Percentiles rank a stretch among this genome's conserved stretches.
These are phyloP conservation scores for Sporopachydermia lactativora DNA, from an alignment of 805 yeast genomes.

Conservation along the genomic window DNA sequence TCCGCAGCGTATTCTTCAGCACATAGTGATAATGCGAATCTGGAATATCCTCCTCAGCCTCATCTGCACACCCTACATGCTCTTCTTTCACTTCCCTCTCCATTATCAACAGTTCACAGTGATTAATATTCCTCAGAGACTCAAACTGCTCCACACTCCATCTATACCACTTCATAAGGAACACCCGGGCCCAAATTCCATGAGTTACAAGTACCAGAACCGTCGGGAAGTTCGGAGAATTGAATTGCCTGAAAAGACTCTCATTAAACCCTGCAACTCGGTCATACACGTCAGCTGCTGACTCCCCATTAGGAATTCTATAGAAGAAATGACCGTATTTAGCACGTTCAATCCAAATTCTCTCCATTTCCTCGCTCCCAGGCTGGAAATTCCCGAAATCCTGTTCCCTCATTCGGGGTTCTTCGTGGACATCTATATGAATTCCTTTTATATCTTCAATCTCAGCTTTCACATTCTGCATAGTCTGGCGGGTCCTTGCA, in stretches of 20 bases:
- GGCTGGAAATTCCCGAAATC: slow-evolving; percentile 92
- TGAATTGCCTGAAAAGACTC: slow-evolving; percentile 70
- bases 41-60: not conserved
- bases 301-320: slow-evolving; percentile 85
- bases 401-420: slow-evolving; percentile 86
- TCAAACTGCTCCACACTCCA: slow-evolving; percentile 91
- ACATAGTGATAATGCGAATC: slow-evolving; percentile 27
- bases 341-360: slow-evolving; percentile 73
- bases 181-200: slow-evolving; percentile 90
- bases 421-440: slow-evolving; percentile 55
- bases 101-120: slow-evolving; percentile 75
- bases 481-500: slow-evolving; percentile 69
- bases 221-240: slow-evolving; percentile 45
- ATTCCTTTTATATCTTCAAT: slow-evolving; percentile 26
- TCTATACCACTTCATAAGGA: slow-evolving; percentile 86
- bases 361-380: slow-evolving; percentile 59
- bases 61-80: slow-evolving; percentile 3
- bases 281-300: slow-evolving; percentile 93
- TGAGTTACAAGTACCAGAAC: slow-evolving; percentile 80
- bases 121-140: slow-evolving; percentile 66
- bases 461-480: slow-evolving; percentile 52
- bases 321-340: slow-evolving; percentile 82
- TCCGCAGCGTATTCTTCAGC: slow-evolving; percentile 45
- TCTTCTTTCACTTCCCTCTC: slow-evolving; percentile 36
- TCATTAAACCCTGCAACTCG: slow-evolving; percentile 85